These are phyloP conservation scores for Mollisia scopiformis DNA, from an alignment of 2,329 filamentous ascomycete species.

Conservation along the genomic window DNA sequence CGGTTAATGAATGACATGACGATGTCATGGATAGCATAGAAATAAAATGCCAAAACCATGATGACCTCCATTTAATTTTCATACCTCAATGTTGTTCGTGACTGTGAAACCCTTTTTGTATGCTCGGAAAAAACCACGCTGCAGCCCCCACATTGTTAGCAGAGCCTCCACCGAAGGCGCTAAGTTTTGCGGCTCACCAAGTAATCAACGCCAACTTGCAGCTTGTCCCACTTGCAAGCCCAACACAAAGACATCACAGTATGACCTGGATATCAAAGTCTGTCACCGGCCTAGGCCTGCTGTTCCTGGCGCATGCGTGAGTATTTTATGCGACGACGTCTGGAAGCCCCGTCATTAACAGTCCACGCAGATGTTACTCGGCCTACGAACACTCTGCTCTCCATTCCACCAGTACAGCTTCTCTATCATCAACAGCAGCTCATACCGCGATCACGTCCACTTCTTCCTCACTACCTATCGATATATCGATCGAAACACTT, in stretches of 20 bases:
- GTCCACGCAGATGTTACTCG: constrained; percentile 79
- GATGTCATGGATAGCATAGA: constrained; percentile 34
- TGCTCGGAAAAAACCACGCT: too few relatives aligned
- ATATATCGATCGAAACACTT: constrained; percentile 87
- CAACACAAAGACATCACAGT: neutral
- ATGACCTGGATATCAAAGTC: constrained; percentile 76
- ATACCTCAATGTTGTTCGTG: too few relatives aligned
- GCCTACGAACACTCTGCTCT: constrained; percentile 88
- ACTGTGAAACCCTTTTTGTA: too few relatives aligned
- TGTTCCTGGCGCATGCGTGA: constrained; percentile 88
- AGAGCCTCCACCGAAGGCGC: neutral
- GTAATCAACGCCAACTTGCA: neutral
- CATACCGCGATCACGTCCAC: constrained; percentile 43
- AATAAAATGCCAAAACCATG: constrained; percentile 28
- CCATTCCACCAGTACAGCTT: constrained; percentile 58
- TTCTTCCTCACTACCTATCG: constrained; percentile 67
- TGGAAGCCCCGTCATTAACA: neutral
- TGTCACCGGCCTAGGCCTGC: constrained; percentile 72
- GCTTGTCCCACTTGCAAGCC: neutral
- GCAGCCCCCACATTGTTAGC: neutral
- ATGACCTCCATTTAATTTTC: neutral
- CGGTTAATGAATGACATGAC: constrained; percentile 31
- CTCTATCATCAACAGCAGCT: constrained; percentile 47
- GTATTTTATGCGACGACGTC: constrained; percentile 36
- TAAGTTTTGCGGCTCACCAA: constrained; percentile 6